Conservation (phyloP, 176 grass and related monocot genomes). For the Echinochloa phyllopogon region DNA sequence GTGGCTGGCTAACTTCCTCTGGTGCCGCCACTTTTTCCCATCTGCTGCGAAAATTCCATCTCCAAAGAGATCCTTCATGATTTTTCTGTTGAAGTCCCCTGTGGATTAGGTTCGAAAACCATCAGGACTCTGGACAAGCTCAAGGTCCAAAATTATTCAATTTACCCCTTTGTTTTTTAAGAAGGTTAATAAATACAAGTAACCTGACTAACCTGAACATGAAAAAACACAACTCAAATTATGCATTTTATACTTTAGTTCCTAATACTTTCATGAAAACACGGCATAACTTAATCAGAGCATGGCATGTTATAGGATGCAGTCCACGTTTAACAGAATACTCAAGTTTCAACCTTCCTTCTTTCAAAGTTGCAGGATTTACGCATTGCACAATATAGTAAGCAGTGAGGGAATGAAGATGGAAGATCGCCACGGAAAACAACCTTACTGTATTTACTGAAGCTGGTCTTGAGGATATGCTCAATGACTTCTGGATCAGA, state of each 20-base stretch:
- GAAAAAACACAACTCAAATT: background rate
- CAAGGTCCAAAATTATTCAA: background rate
- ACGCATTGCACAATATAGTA: background rate
- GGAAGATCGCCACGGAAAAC: background rate
- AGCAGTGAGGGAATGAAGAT: background rate
- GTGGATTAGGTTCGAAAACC: slow-evolving; percentile 5
- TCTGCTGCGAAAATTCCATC: slow-evolving; percentile 71
- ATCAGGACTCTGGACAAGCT: background rate
- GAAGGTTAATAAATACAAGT: background rate
- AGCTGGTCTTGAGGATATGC: slow-evolving; percentile 60
- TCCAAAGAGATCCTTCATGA: slow-evolving; percentile 66
- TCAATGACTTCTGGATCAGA: slow-evolving; percentile 52
- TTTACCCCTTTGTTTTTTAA: background rate
- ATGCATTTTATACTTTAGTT: background rate
- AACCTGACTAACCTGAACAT: background rate
- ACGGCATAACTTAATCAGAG: background rate
- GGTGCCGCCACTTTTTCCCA: slow-evolving; percentile 66
- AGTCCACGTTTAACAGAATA: background rate
- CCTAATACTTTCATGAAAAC: background rate
- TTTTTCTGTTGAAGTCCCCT: slow-evolving; percentile 40
- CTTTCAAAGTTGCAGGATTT: background rate
- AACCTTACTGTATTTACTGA: slow-evolving; percentile 70
- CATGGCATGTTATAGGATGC: background rate
- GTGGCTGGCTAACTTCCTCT: slow-evolving; percentile 72
- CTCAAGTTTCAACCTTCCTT: slow-evolving; percentile 2